Percentiles rank a stretch among this genome's conserved stretches.
Conservation (phyloP, 345 rosid genomes). For the Rhodomyrtus tomentosa region DNA sequence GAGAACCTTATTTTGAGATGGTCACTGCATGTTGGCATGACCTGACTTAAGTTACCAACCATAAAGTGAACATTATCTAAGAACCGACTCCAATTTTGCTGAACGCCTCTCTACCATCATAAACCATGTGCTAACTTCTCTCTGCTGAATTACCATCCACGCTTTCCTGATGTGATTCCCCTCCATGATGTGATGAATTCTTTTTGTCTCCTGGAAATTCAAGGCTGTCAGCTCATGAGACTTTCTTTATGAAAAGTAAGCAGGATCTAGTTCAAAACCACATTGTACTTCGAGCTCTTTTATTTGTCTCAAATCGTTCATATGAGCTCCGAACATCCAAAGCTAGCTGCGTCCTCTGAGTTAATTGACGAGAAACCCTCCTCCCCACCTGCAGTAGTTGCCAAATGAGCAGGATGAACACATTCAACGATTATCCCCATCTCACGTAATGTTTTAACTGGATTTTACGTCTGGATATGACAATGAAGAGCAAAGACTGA, state of each 20-base stretch:
- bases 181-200: neutral
- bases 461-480: neutral
- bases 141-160: neutral
- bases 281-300: neutral
- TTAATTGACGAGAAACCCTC: neutral
- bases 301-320: neutral
- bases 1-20: neutral
- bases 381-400: neutral
- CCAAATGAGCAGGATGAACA: neutral
- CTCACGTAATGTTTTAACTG: neutral
- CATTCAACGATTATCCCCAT: neutral
- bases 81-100: neutral
- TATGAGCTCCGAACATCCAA: neutral
- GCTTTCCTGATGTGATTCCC: neutral
- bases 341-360: neutral
- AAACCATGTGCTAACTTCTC: neutral
- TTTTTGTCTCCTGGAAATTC: neutral
- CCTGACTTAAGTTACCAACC: neutral
- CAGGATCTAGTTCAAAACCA: neutral
- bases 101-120: neutral
- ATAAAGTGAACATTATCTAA: neutral
- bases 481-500: neutral
- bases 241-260: neutral
- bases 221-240: neutral
- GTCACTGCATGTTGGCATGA: neutral